phyloP scores from a whole-genome alignment of 495 filamentous ascomycete genomes.

The Penicillium flavigenum region DNA sequence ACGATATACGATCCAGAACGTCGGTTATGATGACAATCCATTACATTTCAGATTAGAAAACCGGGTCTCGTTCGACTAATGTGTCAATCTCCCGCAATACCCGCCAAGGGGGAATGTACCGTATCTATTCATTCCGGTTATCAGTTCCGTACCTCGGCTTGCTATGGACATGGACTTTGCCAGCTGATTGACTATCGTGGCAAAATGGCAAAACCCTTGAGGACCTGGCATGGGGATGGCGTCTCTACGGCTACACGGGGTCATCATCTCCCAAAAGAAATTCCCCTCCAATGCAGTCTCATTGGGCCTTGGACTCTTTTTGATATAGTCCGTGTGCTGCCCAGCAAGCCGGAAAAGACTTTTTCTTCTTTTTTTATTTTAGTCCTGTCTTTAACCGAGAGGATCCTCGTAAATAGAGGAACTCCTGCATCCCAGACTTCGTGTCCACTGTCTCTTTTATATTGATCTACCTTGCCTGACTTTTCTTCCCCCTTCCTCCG shows the following conservation, averaged over 20 bases:
- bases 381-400: background rate
- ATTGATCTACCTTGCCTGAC: conserved; percentile 12
- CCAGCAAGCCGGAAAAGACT: conserved; percentile 4
- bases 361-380: background rate
- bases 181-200: conserved; percentile 35
- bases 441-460: conserved; percentile 18
- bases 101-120: conserved; percentile 7
- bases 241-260: conserved; percentile 18
- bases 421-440: conserved; percentile 5
- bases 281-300: conserved; percentile 2
- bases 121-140: conserved; percentile 4
- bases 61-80: conserved; percentile 1
- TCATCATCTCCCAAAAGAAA: conserved; percentile 5
- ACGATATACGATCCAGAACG: conserved; percentile 20
- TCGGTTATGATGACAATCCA: conserved; percentile 16
- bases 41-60: background rate
- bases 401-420: conserved; percentile 16
- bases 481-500: conserved; percentile 6
- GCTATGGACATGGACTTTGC: background rate
- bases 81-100: conserved; percentile 15
- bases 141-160: conserved; percentile 9
- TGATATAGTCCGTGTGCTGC: conserved; percentile 26
- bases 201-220: conserved; percentile 26
- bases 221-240: conserved; percentile 12
- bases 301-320: conserved; percentile 1